A percentile compares a stretch with the other conserved stretches of the same genome.
Evolutionary conservation across 148 eudicot species (phyloP).

Genomic region (Agrostemma githago): DNA sequence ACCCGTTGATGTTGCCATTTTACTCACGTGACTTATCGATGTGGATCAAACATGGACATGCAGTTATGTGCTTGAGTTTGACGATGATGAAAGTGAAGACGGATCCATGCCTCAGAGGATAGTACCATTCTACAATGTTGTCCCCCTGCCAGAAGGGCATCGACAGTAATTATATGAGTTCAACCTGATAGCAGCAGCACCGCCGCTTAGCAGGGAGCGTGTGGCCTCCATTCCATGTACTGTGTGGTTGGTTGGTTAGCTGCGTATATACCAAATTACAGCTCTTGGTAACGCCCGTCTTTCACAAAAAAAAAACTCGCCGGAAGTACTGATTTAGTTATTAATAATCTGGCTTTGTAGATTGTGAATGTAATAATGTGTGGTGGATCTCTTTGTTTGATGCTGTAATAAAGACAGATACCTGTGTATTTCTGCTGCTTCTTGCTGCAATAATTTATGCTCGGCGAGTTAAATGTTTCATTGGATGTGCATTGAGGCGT

Average conservation of each 20-base stretch:
- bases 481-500: too few relatives aligned
- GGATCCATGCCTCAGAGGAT: conserved; percentile 82
- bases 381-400: too few relatives aligned
- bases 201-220: not conserved
- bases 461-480: not conserved
- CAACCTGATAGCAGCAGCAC: not conserved
- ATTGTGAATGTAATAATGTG: not conserved
- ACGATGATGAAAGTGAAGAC: conserved; percentile 92
- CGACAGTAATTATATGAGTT: conserved; percentile 46
- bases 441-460: not conserved
- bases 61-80: conserved; percentile 84
- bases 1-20: not conserved
- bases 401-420: not conserved
- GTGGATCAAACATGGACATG: conserved; percentile 16
- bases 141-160: conserved; percentile 83
- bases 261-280: not conserved
- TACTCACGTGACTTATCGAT: not conserved
- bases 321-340: not conserved
- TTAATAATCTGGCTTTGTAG: not conserved
- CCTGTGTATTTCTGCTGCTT: not conserved
- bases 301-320: not conserved
- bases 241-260: not conserved
- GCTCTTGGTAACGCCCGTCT: not conserved
- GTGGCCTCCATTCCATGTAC: not conserved
- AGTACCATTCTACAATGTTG: conserved; percentile 81